A percentile compares a stretch with the other conserved stretches of the same genome.
Evolutionary conservation across 371 early-diverging fungal genomes (phyloP).

Genomic region (Basidiobolus meristosporus): DNA sequence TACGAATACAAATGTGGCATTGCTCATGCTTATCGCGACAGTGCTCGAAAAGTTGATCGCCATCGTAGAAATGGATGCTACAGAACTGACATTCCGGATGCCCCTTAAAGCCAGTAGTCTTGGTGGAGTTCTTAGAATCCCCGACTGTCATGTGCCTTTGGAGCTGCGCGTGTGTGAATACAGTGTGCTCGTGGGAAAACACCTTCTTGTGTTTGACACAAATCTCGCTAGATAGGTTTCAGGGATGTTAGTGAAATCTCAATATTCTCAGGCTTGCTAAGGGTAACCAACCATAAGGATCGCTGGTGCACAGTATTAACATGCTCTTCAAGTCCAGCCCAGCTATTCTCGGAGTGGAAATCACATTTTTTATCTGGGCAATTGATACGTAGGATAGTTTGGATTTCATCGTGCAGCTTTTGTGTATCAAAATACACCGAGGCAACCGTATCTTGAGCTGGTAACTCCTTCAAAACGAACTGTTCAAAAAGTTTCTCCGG

Average conservation of each 20-base stretch:
- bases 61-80: constrained; percentile 52
- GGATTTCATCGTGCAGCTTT: constrained; percentile 48
- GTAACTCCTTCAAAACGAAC: constrained; percentile 18
- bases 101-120: constrained; percentile 60
- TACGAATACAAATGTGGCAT: constrained; percentile 69
- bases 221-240: constrained; percentile 36
- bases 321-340: constrained; percentile 67
- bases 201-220: constrained; percentile 75
- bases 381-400: constrained; percentile 52
- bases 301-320: constrained; percentile 49
- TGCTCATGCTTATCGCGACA: constrained; percentile 88
- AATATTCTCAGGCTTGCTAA: background rate
- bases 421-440: constrained; percentile 52
- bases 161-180: constrained; percentile 29
- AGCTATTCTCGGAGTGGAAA: constrained; percentile 45
- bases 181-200: constrained; percentile 74
- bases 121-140: constrained; percentile 36
- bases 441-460: constrained; percentile 36
- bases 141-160: background rate
- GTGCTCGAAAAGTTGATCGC: constrained; percentile 82
- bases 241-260: background rate
- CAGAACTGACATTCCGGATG: constrained; percentile 90
- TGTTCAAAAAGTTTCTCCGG: constrained; percentile 28
- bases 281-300: constrained; percentile 45
- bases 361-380: constrained; percentile 70